Evolutionary conservation across 257 asterid genomes (phyloP).

Genomic region (Anisodus tanguticus): DNA sequence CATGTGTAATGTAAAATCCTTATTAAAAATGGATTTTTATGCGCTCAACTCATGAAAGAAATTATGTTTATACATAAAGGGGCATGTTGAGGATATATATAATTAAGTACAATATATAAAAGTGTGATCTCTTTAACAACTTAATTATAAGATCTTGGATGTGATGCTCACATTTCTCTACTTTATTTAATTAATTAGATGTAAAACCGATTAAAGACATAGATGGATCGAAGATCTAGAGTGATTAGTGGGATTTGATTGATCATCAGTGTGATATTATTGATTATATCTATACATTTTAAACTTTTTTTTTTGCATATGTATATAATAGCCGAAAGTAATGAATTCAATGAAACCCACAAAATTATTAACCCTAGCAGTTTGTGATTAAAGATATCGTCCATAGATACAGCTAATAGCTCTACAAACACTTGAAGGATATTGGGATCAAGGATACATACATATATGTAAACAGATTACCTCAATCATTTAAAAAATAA

Average conservation of each 20-base stretch:
- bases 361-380: background rate
- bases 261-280: background rate
- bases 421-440: background rate
- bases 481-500: slow-evolving; percentile 51
- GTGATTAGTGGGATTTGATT: background rate
- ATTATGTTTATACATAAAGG: no score
- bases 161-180: no score
- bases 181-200: no score
- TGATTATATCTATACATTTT: background rate
- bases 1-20: background rate
- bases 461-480: slow-evolving; percentile 28
- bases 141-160: no score
- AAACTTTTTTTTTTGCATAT: background rate
- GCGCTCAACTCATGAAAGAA: background rate
- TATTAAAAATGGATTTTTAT: accelerated
- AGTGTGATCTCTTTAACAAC: no score
- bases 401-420: background rate
- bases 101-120: no score
- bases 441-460: background rate
- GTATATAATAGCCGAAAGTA: background rate
- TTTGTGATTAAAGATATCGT: background rate
- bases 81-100: no score
- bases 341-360: background rate
- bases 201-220: no score
- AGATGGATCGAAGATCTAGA: background rate